Evolutionary conservation across 495 filamentous ascomycete genomes (phyloP), one percentile per base, ranked within the genome.

Genomic region (Aspergillus affinis): DNA sequence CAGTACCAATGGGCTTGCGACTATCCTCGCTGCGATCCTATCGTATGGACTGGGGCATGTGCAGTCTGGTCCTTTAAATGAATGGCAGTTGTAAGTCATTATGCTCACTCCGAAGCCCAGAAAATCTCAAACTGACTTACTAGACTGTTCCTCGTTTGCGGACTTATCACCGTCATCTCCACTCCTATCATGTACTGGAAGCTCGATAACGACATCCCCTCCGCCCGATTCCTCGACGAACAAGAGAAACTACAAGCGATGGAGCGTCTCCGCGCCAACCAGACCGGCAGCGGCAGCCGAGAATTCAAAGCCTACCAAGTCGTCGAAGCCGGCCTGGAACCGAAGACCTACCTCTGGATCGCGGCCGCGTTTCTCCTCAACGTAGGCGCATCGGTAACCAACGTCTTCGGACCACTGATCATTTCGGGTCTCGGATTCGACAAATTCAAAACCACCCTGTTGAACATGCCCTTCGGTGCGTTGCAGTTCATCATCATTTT

Each of bases 191-290:
- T 78, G 18, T 82, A 77, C 68, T 73, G 72, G 69, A 63, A 65
- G 23, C 68, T 81, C 30, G 77, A 80, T 65, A 79, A 79, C 67
- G 77, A 80, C 62, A 73, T 82, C 23, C 58, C 70, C 0, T 70
- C 83, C 1, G 86, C 87, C 6, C 82, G 81, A 29, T 88, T 88
- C 69, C 80, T 89, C 36, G 81, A 57, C 30, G 80, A 84, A 29
- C 74, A 78, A 21, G 85, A 89, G 64, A 84, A 83, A 60, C 63
- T 69, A 13, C 71, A 88, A 62, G 86, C 84, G 54, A 75, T 88
- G 27, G 84, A 86, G 56, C 81, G 86, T 12, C 81, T 89, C 6
- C 79, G 84, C 10, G 78, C 77, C 29, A 87, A 89, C 63, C 84
- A 87, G 59, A 88, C 86, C 0, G 86, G 87, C 32, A 77, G 73